A percentile compares a stretch with the other conserved stretches of the same genome.
phyloP scores from a whole-genome alignment of 2,329 filamentous ascomycete genomes.

The Botrytis fabae region DNA sequence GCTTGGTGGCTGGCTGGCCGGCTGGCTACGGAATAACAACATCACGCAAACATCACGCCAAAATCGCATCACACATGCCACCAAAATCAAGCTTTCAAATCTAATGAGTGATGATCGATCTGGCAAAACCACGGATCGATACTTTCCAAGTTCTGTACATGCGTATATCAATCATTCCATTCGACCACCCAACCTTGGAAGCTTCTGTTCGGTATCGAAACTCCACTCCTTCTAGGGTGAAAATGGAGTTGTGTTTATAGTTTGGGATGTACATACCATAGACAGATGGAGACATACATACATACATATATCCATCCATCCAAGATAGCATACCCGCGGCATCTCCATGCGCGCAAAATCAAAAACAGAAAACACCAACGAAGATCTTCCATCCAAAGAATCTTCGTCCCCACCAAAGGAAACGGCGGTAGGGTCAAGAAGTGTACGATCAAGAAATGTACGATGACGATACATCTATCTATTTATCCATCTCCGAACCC shows the following conservation, averaged over 20 bases:
- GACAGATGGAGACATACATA: background rate
- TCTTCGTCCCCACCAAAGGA: background rate
- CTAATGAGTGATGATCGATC: background rate
- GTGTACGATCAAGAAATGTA: background rate
- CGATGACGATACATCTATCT: slow-evolving; percentile 1
- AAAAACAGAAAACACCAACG: background rate
- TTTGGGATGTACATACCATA: background rate
- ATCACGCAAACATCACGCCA: background rate
- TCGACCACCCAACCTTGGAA: background rate
- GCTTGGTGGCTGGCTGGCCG: background rate
- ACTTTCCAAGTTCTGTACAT: background rate
- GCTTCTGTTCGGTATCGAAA: background rate
- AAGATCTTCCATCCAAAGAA: background rate
- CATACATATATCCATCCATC: background rate
- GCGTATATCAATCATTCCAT: background rate
- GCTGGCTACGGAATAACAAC: background rate
- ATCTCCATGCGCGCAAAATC: background rate
- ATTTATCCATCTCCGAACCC: background rate
- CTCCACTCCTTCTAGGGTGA: background rate
- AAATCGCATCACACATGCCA: no score
- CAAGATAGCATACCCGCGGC: background rate
- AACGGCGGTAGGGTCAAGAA: background rate
- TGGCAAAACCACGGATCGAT: background rate
- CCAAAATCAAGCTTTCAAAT: background rate
- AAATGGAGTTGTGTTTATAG: background rate